These are phyloP conservation scores for Murraya koenigii DNA, from an alignment of 345 rosid species.

Conservation along the genomic window DNA sequence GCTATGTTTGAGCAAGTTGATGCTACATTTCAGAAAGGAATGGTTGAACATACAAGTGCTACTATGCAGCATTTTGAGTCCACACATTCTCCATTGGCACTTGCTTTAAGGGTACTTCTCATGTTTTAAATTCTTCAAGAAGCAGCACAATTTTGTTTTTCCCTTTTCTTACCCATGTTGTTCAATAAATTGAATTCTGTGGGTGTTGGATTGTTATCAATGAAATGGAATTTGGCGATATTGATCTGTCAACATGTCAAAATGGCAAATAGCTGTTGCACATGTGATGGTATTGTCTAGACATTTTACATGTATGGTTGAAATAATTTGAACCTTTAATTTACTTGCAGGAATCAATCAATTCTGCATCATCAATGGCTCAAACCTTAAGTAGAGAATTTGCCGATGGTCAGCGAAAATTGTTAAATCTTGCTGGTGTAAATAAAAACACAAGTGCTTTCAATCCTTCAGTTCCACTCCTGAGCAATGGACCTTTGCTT, in stretches of 20 bases:
- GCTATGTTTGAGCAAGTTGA: slow-evolving; percentile 92
- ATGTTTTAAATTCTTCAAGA: neutral
- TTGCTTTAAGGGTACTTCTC: slow-evolving; percentile 59
- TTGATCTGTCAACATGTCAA: neutral
- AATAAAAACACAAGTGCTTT: slow-evolving; percentile 57
- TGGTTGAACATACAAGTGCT: slow-evolving; percentile 68
- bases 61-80: slow-evolving; percentile 74
- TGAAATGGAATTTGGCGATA: neutral
- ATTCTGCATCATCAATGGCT: slow-evolving; percentile 64
- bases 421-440: slow-evolving; percentile 64
- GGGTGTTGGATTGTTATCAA: neutral
- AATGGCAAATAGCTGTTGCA: neutral
- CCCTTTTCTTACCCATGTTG: neutral
- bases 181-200: neutral
- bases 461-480: slow-evolving; percentile 51
- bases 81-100: slow-evolving; percentile 63
- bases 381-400: slow-evolving; percentile 71
- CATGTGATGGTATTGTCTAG: neutral
- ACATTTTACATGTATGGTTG: neutral
- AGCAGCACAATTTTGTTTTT: neutral
- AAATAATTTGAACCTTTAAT: neutral
- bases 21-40: slow-evolving; percentile 75
- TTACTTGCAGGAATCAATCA: slow-evolving; percentile 67
- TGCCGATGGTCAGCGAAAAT: slow-evolving; percentile 74
- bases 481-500: slow-evolving; percentile 65